Percentiles rank a stretch among this genome's conserved stretches.
Conservation (phyloP, 140 eudicot genomes). For the Bidens hawaiensis region DNA sequence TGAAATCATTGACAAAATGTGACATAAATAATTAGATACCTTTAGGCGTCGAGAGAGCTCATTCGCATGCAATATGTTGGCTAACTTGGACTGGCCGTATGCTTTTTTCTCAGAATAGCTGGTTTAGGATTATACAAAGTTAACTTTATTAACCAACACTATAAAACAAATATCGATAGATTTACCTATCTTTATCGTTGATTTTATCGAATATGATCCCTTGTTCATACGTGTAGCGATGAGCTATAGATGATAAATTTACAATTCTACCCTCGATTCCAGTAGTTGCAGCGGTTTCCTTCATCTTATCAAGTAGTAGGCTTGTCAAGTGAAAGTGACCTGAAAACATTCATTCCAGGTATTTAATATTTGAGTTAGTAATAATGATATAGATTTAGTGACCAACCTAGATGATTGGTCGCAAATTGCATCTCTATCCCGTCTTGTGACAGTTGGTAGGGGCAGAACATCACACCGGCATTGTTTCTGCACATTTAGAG, state of each 20-base stretch:
- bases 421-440: constrained; percentile 88
- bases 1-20: neutral
- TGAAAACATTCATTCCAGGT: constrained; percentile 14
- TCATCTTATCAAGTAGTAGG: constrained; percentile 85
- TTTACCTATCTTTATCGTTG: constrained; percentile 61
- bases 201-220: constrained; percentile 65
- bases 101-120: constrained; percentile 83
- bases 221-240: constrained; percentile 47
- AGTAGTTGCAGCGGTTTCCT: constrained; percentile 57
- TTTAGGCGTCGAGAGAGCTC: constrained; percentile 71
- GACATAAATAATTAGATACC: constrained; percentile 26
- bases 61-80: constrained; percentile 72
- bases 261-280: constrained; percentile 85
- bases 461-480: constrained; percentile 92
- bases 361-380: neutral
- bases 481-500: constrained; percentile 58
- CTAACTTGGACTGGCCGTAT: constrained; percentile 82
- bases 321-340: constrained; percentile 87
- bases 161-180: neutral
- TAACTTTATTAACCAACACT: neutral
- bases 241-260: constrained; percentile 85
- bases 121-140: constrained; percentile 9
- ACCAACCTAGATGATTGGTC: constrained; percentile 78
- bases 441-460: constrained; percentile 66
- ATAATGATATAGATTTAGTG: constrained; percentile 11